These are phyloP conservation scores for Ascochyta koolunga DNA, from an alignment of 2,329 filamentous ascomycete genomes.

Conservation along the genomic window DNA sequence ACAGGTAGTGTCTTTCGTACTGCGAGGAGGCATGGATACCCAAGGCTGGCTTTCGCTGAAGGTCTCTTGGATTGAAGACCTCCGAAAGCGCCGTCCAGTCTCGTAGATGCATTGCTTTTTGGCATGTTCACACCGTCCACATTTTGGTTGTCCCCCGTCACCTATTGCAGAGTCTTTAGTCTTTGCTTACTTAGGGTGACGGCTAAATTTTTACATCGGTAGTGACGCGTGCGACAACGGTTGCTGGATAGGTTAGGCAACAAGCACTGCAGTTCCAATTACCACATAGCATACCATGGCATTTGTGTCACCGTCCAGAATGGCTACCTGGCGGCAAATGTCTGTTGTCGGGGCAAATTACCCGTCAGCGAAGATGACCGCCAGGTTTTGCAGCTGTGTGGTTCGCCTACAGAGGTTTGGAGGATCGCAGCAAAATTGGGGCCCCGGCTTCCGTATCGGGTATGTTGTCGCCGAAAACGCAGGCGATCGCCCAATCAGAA, in stretches of 20 bases:
- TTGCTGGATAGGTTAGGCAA: constrained; percentile 35
- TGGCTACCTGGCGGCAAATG: constrained; percentile 11
- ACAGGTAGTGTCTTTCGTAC: constrained; percentile 17
- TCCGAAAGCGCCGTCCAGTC: constrained; percentile 43
- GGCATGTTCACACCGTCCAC: constrained; percentile 40
- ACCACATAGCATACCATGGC: constrained; percentile 39
- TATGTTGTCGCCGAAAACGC: background rate
- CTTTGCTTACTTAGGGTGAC: background rate
- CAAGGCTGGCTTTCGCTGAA: constrained; percentile 43
- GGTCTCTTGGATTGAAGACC: constrained; percentile 42
- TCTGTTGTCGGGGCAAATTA: constrained; percentile 29
- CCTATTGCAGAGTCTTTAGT: constrained; percentile 33
- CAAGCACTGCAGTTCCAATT: background rate
- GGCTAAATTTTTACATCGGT: constrained; percentile 36
- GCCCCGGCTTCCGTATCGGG: background rate
- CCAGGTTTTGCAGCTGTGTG: constrained; percentile 17
- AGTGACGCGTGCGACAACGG: constrained; percentile 48
- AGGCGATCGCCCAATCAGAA: background rate
- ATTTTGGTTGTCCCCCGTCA: constrained; percentile 44
- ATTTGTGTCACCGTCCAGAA: constrained; percentile 25
- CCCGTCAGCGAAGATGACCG: constrained; percentile 17
- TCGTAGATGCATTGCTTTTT: constrained; percentile 45
- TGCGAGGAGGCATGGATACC: constrained; percentile 44
- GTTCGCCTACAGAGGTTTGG: constrained; percentile 23
- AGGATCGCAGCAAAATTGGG: constrained; percentile 5